phyloP scores from a whole-genome alignment of 208 protist genomes.

The Leishmania tarentolae region DNA sequence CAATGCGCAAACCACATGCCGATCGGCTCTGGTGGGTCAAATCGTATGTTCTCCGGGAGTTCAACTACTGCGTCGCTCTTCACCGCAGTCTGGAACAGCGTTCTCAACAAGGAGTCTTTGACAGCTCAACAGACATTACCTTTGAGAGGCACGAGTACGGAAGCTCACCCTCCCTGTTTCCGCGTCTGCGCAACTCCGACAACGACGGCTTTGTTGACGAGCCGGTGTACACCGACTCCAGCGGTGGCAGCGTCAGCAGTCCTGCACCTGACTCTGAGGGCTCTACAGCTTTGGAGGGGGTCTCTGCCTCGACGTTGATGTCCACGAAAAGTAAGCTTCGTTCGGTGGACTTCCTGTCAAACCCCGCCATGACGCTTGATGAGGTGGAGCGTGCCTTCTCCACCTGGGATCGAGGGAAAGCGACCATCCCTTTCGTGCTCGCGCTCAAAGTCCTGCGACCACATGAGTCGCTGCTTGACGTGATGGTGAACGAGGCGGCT shows the following conservation, averaged over 20 bases:
- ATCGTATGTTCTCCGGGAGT: slow-evolving; percentile 68
- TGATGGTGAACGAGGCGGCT: slow-evolving; percentile 81
- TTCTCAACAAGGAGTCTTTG: slow-evolving; percentile 22
- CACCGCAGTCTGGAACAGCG: slow-evolving; percentile 38
- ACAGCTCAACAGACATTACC: slow-evolving; percentile 19
- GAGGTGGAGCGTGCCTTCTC: slow-evolving; percentile 39
- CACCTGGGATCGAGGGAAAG: slow-evolving; percentile 20
- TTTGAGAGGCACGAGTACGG: slow-evolving; percentile 10
- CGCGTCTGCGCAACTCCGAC: slow-evolving; percentile 16
- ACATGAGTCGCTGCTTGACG: slow-evolving; percentile 70
- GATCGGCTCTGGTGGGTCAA: slow-evolving; percentile 57
- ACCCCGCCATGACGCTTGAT: slow-evolving; percentile 26
- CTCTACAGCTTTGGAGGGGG: not conserved
- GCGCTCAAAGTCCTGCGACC: slow-evolving; percentile 70
- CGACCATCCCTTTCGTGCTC: slow-evolving; percentile 41
- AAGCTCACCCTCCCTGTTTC: slow-evolving; percentile 1
- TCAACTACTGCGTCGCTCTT: slow-evolving; percentile 69
- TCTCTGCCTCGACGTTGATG: not conserved
- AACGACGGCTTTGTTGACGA: slow-evolving; percentile 26
- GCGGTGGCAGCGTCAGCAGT: not conserved
- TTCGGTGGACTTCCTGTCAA: not conserved
- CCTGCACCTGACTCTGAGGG: not conserved
- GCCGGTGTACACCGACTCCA: not conserved
- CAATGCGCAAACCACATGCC: slow-evolving; percentile 41
- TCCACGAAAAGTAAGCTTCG: slow-evolving; percentile 5